phyloP scores from a whole-genome alignment of 1,284 basidiomycete genomes.

The Calocybe gambosa region DNA sequence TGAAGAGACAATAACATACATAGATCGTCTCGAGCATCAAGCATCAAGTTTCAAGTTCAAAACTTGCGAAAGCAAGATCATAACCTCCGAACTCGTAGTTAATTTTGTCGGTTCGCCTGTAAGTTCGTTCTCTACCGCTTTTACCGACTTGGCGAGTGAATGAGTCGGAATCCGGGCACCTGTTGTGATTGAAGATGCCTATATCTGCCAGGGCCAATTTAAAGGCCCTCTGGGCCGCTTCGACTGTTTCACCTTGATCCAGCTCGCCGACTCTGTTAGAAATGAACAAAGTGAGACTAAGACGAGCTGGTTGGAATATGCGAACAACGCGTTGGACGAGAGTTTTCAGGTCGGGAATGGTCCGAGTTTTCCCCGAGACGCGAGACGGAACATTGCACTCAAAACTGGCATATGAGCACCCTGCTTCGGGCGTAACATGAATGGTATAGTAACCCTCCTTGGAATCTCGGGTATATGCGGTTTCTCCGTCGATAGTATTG shows the following conservation, averaged over 20 bases:
- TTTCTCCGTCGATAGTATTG: background rate
- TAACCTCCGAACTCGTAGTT: constrained; percentile 98
- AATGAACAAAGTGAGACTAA: constrained; percentile 91
- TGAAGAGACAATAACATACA: too few species aligned
- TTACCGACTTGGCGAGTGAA: background rate
- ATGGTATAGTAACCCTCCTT: constrained; percentile 96
- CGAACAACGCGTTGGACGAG: constrained; percentile 84
- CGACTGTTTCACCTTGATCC: constrained; percentile 49
- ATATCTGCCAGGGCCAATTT: constrained; percentile 47
- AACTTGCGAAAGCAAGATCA: constrained; percentile 89
- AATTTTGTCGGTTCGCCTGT: constrained; percentile 89
- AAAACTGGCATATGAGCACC: constrained; percentile 97
- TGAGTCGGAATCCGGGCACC: constrained; percentile 1
- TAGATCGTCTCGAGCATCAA: constrained; percentile 2
- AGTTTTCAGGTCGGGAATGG: constrained; percentile 69
- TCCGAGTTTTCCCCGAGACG: constrained; percentile 26
- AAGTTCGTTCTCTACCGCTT: constrained; percentile 21
- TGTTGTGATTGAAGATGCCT: background rate
- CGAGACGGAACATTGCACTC: constrained; percentile 89
- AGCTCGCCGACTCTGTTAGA: constrained; percentile 56
- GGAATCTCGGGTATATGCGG: constrained; percentile 6
- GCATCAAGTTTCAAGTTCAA: constrained; percentile 43
- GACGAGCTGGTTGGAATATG: constrained; percentile 88
- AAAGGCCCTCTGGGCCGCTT: constrained; percentile 67
- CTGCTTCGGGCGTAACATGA: constrained; percentile 96